These are phyloP conservation scores for Podospora tetraspora DNA, from an alignment of 495 filamentous ascomycete species.

Conservation along the genomic window DNA sequence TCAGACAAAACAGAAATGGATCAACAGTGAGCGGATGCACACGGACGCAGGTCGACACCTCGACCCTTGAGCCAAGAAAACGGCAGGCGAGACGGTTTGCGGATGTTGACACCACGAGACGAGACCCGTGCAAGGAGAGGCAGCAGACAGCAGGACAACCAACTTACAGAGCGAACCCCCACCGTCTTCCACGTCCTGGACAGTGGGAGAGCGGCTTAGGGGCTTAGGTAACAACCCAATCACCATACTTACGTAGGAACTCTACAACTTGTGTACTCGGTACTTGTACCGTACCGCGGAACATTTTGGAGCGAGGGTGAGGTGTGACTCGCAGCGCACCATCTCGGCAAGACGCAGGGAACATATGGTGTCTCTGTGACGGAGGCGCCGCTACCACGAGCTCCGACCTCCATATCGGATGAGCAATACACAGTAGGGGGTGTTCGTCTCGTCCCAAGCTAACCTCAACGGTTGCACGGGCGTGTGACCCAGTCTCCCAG, in stretches of 20 bases:
- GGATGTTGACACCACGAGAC: not conserved
- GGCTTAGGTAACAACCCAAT: not conserved
- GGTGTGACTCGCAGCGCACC: not conserved
- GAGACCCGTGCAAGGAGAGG: not conserved
- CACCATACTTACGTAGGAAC: not conserved
- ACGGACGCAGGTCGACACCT: not conserved
- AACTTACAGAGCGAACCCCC: not conserved
- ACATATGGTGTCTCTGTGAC: not conserved
- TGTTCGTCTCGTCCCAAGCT: not conserved
- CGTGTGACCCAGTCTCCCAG: not conserved
- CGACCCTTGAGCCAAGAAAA: not conserved
- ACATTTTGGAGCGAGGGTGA: not conserved
- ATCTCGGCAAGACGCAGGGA: not conserved
- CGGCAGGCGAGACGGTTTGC: not conserved
- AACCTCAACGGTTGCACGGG: not conserved
- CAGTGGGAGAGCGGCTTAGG: not conserved
- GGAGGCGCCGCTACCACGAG: not conserved
- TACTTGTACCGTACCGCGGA: not conserved
- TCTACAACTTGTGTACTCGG: not conserved
- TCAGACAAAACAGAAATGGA: not conserved
- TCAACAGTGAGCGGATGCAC: not conserved
- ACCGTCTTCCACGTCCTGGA: not conserved
- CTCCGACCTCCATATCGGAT: not conserved
- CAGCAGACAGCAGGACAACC: too few relatives aligned
- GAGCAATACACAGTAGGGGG: not conserved